Base-by-base conservation (phyloP, 805 yeast species). In the Kregervanrija pseudodelftensis region DNA sequence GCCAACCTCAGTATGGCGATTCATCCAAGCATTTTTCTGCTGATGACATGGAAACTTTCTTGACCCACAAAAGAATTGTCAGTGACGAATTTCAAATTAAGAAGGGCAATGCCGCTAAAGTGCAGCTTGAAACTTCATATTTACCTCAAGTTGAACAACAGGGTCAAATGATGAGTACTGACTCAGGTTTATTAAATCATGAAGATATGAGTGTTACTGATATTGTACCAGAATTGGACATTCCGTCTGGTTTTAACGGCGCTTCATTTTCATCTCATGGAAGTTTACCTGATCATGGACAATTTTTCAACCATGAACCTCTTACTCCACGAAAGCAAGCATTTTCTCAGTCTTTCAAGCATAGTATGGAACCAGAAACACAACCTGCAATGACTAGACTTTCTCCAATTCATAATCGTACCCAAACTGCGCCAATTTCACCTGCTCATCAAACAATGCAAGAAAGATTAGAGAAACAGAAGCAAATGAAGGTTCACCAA, bases 31-130 rank as follows among this genome's bases (percentile, higher is more conserved):
- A 48, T n/a, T 39, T 59, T 32, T 50, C 60, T 3, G 55, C 44
- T 11, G 56, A 53, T 39, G 58, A 61, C 30, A 53, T 62, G 46
- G 63, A 63, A 45, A 46, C 54, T 34, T 59, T 52, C 42, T 55
- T 62, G 54, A 53, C 54, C 14, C 57, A 59, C 33, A 61, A 63
- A 40, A 52, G 60, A 46, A 52, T 62, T 50, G 52, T 59, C 16
- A 60, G 60, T 41, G 64, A 60, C 48, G 65, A 59, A 36, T 58
- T 57, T 40, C 51, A 54, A 30, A 50, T 62, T 39, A 62, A 62
- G 47, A 48, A 51, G 10, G 60, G 56, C 8, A 53, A 50, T 42
- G 53, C 35, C 14, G 44, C 50, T 22, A 55, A 50, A 40, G 47
- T 51, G 30, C 48, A 48, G 30, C 39, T 57, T 33, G 53, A 51